Conservation (phyloP, 1,284 basidiomycete species). For the Boletus semigastroideus region DNA sequence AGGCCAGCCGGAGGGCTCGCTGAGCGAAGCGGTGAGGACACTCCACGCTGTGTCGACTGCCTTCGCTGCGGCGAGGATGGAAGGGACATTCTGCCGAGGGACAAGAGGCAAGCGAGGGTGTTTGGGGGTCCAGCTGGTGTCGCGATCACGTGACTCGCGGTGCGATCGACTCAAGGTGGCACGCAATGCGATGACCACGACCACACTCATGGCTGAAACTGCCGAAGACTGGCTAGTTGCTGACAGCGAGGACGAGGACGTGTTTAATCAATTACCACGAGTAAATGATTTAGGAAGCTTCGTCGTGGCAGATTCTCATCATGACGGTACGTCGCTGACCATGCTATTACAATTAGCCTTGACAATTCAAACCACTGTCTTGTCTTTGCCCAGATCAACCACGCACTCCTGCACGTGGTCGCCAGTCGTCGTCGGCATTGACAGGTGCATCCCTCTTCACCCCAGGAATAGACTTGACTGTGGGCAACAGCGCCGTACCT, state of each 20-base stretch:
- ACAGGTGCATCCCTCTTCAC: conserved; percentile 29
- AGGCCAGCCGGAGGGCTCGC: conserved; percentile 19
- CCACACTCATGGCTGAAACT: conserved; percentile 14
- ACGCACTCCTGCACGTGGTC: conserved; percentile 16
- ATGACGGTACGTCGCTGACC: not conserved
- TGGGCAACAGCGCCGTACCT: conserved; percentile 14
- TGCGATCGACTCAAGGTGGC: not conserved
- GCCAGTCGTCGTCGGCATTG: not conserved
- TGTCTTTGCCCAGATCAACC: conserved; percentile 14
- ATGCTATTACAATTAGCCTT: conserved; percentile 11
- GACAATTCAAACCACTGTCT: conserved; percentile 21
- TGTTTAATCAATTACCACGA: not conserved
- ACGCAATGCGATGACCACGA: not conserved
- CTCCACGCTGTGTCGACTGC: conserved; percentile 21
- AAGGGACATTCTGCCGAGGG: conserved; percentile 16
- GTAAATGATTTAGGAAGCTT: not conserved
- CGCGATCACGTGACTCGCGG: conserved; percentile 29
- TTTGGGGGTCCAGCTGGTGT: not conserved
- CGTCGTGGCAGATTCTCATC: not conserved
- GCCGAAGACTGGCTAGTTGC: conserved; percentile 26
- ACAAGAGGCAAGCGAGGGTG: not conserved
- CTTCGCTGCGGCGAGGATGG: conserved; percentile 23
- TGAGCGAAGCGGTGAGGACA: conserved; percentile 30
- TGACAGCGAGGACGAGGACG: conserved; percentile 32
- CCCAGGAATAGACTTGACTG: conserved; percentile 14